These are phyloP conservation scores for Nematodospora valgi DNA, from an alignment of 805 yeast species.

Conservation along the genomic window DNA sequence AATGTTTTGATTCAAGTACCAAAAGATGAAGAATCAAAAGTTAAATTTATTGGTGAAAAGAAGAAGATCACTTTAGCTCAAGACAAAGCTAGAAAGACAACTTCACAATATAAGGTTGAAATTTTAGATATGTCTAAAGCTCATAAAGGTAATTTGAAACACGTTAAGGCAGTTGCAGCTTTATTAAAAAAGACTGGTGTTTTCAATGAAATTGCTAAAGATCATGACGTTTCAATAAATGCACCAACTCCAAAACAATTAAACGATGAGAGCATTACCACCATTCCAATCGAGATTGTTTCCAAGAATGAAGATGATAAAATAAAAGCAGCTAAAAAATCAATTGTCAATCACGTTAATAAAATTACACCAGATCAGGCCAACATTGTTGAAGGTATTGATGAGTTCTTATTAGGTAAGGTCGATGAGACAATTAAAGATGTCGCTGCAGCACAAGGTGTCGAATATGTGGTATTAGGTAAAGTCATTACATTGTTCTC, in stretches of 20 bases:
- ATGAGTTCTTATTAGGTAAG: constrained; percentile 51
- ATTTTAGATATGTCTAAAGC: constrained; percentile 83
- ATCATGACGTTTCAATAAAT: constrained; percentile 33
- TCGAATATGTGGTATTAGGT: constrained; percentile 60
- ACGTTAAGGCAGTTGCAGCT: constrained; percentile 72
- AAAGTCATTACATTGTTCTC: constrained; percentile 52
- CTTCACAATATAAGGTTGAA: constrained; percentile 59
- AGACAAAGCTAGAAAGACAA: constrained; percentile 53
- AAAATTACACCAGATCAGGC: constrained; percentile 65
- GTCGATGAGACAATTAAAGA: constrained; percentile 40
- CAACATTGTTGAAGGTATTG: constrained; percentile 58
- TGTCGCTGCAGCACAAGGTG: constrained; percentile 44
- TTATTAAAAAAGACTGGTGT: constrained; percentile 55
- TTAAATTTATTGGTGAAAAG: constrained; percentile 61
- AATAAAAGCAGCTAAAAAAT: constrained; percentile 62
- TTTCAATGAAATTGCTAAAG: constrained; percentile 39
- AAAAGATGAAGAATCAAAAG: constrained; percentile 42
- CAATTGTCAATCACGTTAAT: constrained; percentile 71
- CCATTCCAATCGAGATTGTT: constrained; percentile 61
- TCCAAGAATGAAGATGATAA: constrained; percentile 50
- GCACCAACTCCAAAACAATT: constrained; percentile 40
- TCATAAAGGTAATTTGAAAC: constrained; percentile 73
- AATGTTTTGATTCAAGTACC: constrained; percentile 61
- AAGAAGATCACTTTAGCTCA: constrained; percentile 59
- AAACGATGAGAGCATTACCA: constrained; percentile 30